These are phyloP conservation scores for Bonia amplexicaulis DNA, from an alignment of 176 grass and related monocot genomes.

Conservation along the genomic window DNA sequence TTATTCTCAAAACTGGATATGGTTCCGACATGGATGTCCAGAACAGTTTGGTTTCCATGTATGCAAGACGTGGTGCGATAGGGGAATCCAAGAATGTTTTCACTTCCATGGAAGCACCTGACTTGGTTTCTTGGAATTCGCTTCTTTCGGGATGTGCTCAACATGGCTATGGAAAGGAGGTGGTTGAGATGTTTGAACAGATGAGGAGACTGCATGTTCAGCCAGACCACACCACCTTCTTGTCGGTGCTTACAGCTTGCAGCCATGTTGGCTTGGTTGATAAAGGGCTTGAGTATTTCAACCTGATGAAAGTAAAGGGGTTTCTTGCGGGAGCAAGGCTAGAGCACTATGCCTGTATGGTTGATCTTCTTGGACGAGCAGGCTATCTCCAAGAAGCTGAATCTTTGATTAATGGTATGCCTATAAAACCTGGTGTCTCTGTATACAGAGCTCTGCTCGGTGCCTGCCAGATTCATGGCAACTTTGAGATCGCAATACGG, in stretches of 20 bases:
- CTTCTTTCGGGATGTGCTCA: slow-evolving; percentile 30
- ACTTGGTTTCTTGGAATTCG: slow-evolving; percentile 44
- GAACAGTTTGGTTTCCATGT: slow-evolving; percentile 30
- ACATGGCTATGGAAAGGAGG: slow-evolving; percentile 32
- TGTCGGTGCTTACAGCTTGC: slow-evolving; percentile 36
- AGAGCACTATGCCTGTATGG: slow-evolving; percentile 38
- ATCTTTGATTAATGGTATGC: slow-evolving; percentile 29
- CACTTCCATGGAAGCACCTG: neutral
- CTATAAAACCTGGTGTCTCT: slow-evolving; percentile 20
- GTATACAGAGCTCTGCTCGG: slow-evolving; percentile 38
- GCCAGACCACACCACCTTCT: slow-evolving; percentile 35
- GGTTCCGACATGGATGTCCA: slow-evolving; percentile 7
- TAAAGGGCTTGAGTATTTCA: slow-evolving; percentile 27
- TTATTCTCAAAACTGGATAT: slow-evolving; percentile 30
- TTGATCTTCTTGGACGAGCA: slow-evolving; percentile 43
- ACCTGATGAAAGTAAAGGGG: slow-evolving; percentile 12
- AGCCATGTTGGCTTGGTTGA: slow-evolving; percentile 33
- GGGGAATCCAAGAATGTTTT: slow-evolving; percentile 14
- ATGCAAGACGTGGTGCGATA: slow-evolving; percentile 34
- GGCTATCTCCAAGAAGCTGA: slow-evolving; percentile 42
- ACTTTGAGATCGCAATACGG: slow-evolving; percentile 18
- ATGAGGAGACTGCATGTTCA: slow-evolving; percentile 27
- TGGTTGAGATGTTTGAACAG: slow-evolving; percentile 32
- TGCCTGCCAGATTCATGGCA: slow-evolving; percentile 40
- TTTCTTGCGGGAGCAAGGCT: neutral